Conservation (phyloP, 139 green algal species). For the Picochlorum sp. region DNA sequence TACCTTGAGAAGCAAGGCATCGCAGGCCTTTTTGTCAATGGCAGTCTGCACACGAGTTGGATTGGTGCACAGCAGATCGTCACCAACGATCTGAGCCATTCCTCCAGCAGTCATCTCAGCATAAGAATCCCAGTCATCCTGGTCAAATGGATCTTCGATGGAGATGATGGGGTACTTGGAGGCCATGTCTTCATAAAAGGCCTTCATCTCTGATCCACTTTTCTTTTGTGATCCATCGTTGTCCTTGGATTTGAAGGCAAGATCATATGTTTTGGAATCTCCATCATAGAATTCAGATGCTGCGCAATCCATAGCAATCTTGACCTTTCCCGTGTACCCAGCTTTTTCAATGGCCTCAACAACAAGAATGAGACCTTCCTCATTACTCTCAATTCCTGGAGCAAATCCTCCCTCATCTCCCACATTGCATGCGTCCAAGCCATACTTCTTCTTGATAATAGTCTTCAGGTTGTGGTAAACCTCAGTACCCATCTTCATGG, state of each 20-base stretch:
- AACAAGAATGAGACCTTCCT: constrained; percentile 91
- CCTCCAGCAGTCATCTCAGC: constrained; percentile 56
- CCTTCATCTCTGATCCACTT: constrained; percentile 39
- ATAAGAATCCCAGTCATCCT: constrained; percentile 91
- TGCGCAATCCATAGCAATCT: constrained; percentile 98
- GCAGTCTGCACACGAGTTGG: constrained; percentile 76
- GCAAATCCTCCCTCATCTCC: constrained; percentile 99
- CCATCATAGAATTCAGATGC: constrained; percentile 89
- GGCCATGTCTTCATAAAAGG: constrained; percentile 71
- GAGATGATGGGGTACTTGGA: constrained; percentile 86
- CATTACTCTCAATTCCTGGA: constrained; percentile 89
- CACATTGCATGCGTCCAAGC: constrained; percentile 95
- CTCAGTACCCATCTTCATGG: constrained; percentile 72
- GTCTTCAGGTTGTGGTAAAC: constrained; percentile 97
- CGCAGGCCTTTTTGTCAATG: constrained; percentile 91
- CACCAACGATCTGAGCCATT: constrained; percentile 89
- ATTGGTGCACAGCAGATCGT: constrained; percentile 98
- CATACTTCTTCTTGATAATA: constrained; percentile 99
- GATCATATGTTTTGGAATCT: constrained; percentile 91
- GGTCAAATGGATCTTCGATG: constrained; percentile 99
- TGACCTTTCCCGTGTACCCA: constrained; percentile 87
- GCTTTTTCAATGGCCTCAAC: constrained; percentile 79
- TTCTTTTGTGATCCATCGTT: constrained; percentile 82
- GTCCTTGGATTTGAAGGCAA: constrained; percentile 82
- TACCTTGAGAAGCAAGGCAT: constrained; percentile 96